Base-by-base conservation (phyloP, 176 grass and related monocot genomes). In the Metroxylon sagu region DNA sequence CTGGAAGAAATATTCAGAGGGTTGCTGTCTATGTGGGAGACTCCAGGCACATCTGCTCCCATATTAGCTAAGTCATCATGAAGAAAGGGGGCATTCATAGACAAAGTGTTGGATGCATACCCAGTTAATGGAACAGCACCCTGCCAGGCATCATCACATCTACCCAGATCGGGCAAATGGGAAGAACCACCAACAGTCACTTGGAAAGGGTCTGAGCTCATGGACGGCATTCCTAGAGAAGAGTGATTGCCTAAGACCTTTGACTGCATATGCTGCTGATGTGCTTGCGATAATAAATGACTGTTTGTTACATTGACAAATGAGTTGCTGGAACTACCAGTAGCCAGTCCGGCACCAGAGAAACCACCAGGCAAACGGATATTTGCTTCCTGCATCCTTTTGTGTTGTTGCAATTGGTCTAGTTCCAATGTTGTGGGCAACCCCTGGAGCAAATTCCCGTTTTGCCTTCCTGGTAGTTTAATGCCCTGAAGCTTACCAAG, bases 321-420 rank as follows among this genome's bases (percentile, higher is more conserved):
- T 16, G 56, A 23, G 19, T 75, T 61, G 31, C 60, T 19, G 57
- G 62, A 26, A 12, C 50, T 52, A 51, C 49, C 31, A 69, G 62
- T 82, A 73, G 16, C 65, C 57, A 72, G 59, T 56, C 56, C 49
- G 67, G 26, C 73, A 18, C 56, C 71, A 60, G 75, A 71, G 61
- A 90, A 62, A 3, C 71, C 70, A 71, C 27, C 31, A 64, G 75
- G 68, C 48, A 85, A 70, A 18, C 71, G 62, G 1, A 59, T 53
- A 3, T 66, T 79, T 75, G 83, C 84, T 67, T 88, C 83, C 6
- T 74, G 79, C 19, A 81, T 67, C 81, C 74, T 82, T 66, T 85
- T 84, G 12, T 74, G 72, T 71, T 82, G 35, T 2, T 43, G 72
- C 14, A 79, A 52, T 65, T 63, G 78, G 70, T 57, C 55, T 16